Base-by-base conservation (phyloP, 2,329 filamentous ascomycete genomes). In the Fusarium nematophilum region DNA sequence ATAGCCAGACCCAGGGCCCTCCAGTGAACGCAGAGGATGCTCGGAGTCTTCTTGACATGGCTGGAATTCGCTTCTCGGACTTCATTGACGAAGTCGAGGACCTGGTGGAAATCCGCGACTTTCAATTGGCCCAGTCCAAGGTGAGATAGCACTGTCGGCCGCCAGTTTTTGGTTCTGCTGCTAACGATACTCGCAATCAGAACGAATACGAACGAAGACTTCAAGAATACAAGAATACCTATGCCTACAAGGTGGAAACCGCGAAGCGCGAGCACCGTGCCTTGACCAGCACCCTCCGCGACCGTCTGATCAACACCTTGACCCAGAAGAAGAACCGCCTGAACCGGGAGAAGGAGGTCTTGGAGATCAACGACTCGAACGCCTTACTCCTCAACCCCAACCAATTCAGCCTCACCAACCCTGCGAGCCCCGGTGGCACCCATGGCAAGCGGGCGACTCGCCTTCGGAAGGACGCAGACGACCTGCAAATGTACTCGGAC, bases 81-180 rank as follows among this genome's bases (percentile, higher is more conserved):
- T 98, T 96, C 78, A 87, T 95, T 15, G 86, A 92, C 65, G 88
- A 94, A 59, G 86, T 97, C 48, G 96, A 97, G 72, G 90, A 96
- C 74, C 85, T 92, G 7, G 88, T 97, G 64, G 93, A 98, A 75
- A 86, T 92, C 70, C 86, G 92, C 66, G 95, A 99, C 79, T 88
- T 90, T 62, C 88, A 93, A 67, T 78, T 98, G 71, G 89, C 90
- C 6, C 86, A 89, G 70, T 85, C 96, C 64, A 90, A 90, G 83
- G 95, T 97, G 81, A 71, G 86, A 75, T 25, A 15, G 36, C 31
- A 54, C 49, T n/a, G 29, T 17, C 51, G 18, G 34, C 33, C 39
- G 37, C 27, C 36, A n/a, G n/a, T 27, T 38, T 21, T 13, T 14
- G 47, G 30, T 43, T 37, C 45, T 47, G 40, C 39, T 46, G 42